Evolutionary conservation across 179 eudicot species (phyloP).

Genomic region (Beta macrorhiza): DNA sequence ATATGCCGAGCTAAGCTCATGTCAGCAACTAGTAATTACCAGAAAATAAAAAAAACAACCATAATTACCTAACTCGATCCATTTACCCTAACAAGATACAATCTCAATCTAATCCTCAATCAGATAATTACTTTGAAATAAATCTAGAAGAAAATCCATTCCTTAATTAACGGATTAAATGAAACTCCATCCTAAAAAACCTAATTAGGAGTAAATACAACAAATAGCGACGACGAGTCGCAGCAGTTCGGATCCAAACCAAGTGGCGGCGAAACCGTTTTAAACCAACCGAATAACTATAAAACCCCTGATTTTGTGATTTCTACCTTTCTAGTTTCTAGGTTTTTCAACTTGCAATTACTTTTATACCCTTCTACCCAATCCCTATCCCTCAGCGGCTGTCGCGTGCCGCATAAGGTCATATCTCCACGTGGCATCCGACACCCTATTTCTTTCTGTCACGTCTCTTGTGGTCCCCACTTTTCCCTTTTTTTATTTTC

Average conservation of each 20-base stretch:
- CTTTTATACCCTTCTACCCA: neutral
- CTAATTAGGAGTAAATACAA: neutral
- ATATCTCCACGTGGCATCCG: conserved; percentile 41
- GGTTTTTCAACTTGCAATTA: neutral
- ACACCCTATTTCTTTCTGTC: conserved; percentile 31
- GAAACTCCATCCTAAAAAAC: too few relatives aligned
- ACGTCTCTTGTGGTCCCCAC: conserved; percentile 26
- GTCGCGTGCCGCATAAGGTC: conserved; percentile 61
- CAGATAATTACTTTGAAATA: too few relatives aligned
- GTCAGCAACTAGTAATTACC: too few relatives aligned
- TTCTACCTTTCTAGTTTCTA: neutral
- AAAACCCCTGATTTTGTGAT: conserved; percentile 19
- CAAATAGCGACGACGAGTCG: conserved; percentile 17
- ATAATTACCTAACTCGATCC: too few relatives aligned
- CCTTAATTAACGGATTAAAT: too few relatives aligned
- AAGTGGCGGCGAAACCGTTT: conserved; percentile 34
- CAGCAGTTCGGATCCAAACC: conserved; percentile 46
- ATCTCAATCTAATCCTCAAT: too few relatives aligned
- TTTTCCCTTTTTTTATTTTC: neutral
- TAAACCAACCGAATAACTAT: neutral
- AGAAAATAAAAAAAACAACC: too few relatives aligned
- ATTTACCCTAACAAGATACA: too few relatives aligned
- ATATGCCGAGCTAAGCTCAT: too few relatives aligned
- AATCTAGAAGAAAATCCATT: too few relatives aligned
- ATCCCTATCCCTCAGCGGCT: conserved; percentile 40